Conservation (phyloP, 345 rosid genomes). For the Eucalyptus regnans region DNA sequence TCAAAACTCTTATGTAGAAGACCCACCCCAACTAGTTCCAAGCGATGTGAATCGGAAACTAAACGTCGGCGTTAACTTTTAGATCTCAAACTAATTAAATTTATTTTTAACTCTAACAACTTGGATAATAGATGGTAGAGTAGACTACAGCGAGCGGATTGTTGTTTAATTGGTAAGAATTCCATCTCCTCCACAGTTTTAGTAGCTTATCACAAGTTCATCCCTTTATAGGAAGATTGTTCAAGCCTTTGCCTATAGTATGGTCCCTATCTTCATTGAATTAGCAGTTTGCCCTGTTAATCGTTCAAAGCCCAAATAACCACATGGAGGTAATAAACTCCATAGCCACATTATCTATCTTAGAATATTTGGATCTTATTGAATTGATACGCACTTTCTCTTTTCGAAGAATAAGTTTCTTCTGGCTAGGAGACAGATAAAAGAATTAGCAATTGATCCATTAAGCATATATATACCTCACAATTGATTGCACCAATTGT, state of each 20-base stretch:
- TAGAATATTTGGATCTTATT: background rate
- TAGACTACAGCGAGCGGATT: rapidly evolving
- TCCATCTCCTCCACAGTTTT: background rate
- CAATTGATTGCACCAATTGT: background rate
- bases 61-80: background rate
- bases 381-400: background rate
- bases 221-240: background rate
- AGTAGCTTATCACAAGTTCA: background rate
- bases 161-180: background rate
- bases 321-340: background rate
- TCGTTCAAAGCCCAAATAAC: background rate
- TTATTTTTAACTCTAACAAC: background rate
- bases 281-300: rapidly evolving
- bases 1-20: background rate
- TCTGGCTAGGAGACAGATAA: rapidly evolving
- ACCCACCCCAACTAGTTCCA: background rate
- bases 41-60: too few relatives aligned
- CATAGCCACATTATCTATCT: background rate
- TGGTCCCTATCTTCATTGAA: rapidly evolving
- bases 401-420: background rate
- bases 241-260: background rate
- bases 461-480: background rate
- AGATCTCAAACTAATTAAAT: background rate
- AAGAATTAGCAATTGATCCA: background rate
- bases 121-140: background rate